Evolutionary conservation across 495 filamentous ascomycete species (phyloP).

Genomic region (Entonaema liquescens): DNA sequence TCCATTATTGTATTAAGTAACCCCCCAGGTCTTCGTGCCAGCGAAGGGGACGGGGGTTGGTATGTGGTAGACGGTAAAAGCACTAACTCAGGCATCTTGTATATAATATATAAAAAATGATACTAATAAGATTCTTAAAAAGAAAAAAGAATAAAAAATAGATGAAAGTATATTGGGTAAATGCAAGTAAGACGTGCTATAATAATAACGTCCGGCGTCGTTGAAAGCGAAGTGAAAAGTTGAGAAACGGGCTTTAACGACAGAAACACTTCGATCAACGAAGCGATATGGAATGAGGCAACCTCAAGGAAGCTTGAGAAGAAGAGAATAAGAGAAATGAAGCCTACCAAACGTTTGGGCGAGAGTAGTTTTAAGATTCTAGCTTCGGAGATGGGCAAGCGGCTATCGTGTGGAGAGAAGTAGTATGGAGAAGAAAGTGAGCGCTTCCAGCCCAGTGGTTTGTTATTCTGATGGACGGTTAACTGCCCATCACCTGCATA

Average conservation of each 20-base stretch:
- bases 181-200: slow-evolving; percentile 35
- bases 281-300: slow-evolving; percentile 53
- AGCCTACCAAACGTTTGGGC: slow-evolving; percentile 41
- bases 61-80: slow-evolving; percentile 67
- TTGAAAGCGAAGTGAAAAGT: slow-evolving; percentile 42
- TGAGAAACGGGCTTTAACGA: slow-evolving; percentile 48
- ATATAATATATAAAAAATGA: slow-evolving; percentile 42
- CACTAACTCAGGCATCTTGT: slow-evolving; percentile 66
- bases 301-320: slow-evolving; percentile 49
- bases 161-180: slow-evolving; percentile 24
- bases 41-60: slow-evolving; percentile 70
- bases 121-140: slow-evolving; percentile 34
- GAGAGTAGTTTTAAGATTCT: slow-evolving; percentile 48
- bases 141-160: slow-evolving; percentile 16
- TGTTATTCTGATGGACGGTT: slow-evolving; percentile 28
- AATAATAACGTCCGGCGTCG: slow-evolving; percentile 56
- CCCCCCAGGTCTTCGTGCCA: slow-evolving; percentile 69
- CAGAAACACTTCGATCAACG: slow-evolving; percentile 61
- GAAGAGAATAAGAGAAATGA: slow-evolving; percentile 38
- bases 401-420: slow-evolving; percentile 39
- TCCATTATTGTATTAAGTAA: slow-evolving; percentile 89
- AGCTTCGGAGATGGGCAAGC: slow-evolving; percentile 32
- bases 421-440: slow-evolving; percentile 26
- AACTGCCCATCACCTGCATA: slow-evolving; percentile 37
- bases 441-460: slow-evolving; percentile 43